A percentile compares a stretch with the other conserved stretches of the same genome.
Evolutionary conservation across 805 yeast genomes (phyloP).

Genomic region (Kregervanrija delftensis): DNA sequence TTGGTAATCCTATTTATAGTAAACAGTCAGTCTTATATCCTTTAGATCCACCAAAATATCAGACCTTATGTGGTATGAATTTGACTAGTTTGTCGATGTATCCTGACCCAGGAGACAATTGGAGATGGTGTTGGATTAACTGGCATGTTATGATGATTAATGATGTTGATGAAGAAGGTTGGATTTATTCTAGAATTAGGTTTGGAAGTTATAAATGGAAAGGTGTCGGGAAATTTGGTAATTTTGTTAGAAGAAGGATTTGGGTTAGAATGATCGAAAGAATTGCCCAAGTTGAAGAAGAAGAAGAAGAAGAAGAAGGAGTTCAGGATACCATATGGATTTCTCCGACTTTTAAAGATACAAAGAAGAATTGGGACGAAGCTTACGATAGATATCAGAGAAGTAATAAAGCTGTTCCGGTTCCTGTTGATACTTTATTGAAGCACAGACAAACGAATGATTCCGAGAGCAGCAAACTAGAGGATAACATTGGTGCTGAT

Average conservation of each 20-base stretch:
- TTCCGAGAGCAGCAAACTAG: background rate
- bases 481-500: background rate
- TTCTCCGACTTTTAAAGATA: background rate
- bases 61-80: conserved; percentile 35
- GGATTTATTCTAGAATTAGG: conserved; percentile 40
- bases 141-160: conserved; percentile 49
- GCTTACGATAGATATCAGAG: no score
- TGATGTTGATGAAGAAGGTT: conserved; percentile 55
- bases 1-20: conserved; percentile 46
- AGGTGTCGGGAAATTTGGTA: conserved; percentile 43
- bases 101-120: conserved; percentile 43
- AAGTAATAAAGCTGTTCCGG: no score
- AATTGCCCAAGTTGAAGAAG: background rate
- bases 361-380: background rate
- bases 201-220: conserved; percentile 42
- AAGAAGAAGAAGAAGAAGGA: background rate
- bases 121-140: conserved; percentile 50
- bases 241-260: conserved; percentile 42
- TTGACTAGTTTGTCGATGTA: conserved; percentile 24
- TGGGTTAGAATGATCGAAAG: conserved; percentile 35
- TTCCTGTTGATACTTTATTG: no score
- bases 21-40: conserved; percentile 39
- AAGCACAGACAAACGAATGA: no score
- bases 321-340: no score
- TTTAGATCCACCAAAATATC: conserved; percentile 45